Conservation (phyloP, 75 land plant genomes). For the Pseudotsuga menziesii region DNA sequence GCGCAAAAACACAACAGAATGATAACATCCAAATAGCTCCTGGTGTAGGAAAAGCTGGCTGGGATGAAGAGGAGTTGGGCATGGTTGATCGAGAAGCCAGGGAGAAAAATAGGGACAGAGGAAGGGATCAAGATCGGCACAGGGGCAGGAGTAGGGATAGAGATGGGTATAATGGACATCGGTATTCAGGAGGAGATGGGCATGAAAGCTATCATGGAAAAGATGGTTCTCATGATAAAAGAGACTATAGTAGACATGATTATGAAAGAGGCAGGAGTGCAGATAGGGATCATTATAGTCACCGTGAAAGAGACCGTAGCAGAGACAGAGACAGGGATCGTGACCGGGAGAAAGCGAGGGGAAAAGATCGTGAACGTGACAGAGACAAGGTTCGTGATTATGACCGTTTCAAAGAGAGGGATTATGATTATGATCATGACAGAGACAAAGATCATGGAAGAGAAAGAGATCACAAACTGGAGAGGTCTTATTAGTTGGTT, state of each 20-base stretch:
- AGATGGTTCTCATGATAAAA: slow-evolving; percentile 10
- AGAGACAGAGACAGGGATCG: slow-evolving; percentile 52
- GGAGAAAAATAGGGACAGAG: slow-evolving; percentile 58
- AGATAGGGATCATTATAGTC: slow-evolving; percentile 28
- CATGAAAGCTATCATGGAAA: slow-evolving; percentile 8
- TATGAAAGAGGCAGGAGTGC: slow-evolving; percentile 17
- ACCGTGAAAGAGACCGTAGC: slow-evolving; percentile 43
- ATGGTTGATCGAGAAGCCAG: slow-evolving; percentile 28
- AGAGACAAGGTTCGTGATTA: slow-evolving; percentile 17
- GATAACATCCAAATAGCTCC: slow-evolving; percentile 33
- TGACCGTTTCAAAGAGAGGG: slow-evolving; percentile 26
- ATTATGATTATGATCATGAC: slow-evolving; percentile 38
- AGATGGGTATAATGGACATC: slow-evolving; percentile 22
- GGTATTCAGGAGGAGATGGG: slow-evolving; percentile 12
- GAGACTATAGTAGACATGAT: slow-evolving; percentile 9
- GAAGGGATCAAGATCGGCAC: slow-evolving; percentile 32
- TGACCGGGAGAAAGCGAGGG: slow-evolving; percentile 32
- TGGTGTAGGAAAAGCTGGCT: slow-evolving; percentile 85
- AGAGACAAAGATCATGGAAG: slow-evolving; percentile 49
- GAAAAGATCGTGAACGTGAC: slow-evolving; percentile 31
- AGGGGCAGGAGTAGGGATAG: slow-evolving; percentile 12
- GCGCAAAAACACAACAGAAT: slow-evolving; percentile 69
- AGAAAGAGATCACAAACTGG: slow-evolving; percentile 43
- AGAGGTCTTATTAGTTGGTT: slow-evolving; percentile 15
- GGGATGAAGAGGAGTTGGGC: slow-evolving; percentile 86